phyloP scores from a whole-genome alignment of 371 early-diverging fungal species.

The Entomophthora muscae region DNA sequence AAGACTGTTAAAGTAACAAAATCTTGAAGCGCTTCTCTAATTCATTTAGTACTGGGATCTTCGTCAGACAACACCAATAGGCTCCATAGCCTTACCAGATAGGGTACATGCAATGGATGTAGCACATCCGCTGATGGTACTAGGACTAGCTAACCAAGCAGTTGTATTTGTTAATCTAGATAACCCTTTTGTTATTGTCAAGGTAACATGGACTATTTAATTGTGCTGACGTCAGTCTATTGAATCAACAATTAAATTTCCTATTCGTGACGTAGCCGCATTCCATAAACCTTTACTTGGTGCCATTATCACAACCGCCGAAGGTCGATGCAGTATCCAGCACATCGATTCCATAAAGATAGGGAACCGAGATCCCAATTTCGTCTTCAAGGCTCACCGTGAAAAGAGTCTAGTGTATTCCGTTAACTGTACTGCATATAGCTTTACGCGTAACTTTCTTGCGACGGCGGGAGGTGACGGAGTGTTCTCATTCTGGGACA shows the following conservation, averaged over 20 bases:
- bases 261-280: conserved; percentile 40
- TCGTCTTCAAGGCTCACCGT: conserved; percentile 92
- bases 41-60: conserved; percentile 59
- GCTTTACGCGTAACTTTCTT: conserved; percentile 77
- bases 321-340: conserved; percentile 85
- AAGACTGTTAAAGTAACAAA: conserved; percentile 46
- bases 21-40: conserved; percentile 7
- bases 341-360: conserved; percentile 33
- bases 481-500: conserved; percentile 63
- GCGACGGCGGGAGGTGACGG: conserved; percentile 89
- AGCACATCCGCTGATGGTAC: conserved; percentile 42
- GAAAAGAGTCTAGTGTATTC: conserved; percentile 53
- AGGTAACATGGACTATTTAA: conserved; percentile 14
- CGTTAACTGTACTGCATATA: conserved; percentile 62
- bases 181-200: conserved; percentile 48
- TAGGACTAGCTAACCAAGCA: conserved; percentile 57
- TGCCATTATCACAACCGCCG: conserved; percentile 78
- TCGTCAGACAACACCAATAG: conserved; percentile 38
- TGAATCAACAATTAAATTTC: conserved; percentile 22
- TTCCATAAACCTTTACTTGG: conserved; percentile 57
- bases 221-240: conserved; percentile 1
- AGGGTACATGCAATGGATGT: conserved; percentile 74
- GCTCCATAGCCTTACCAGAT: conserved; percentile 48
- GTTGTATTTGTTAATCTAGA: conserved; percentile 48
- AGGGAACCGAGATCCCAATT: conserved; percentile 20